Percentiles rank a stretch among this genome's conserved stretches.
Evolutionary conservation across 2,329 filamentous ascomycete genomes (phyloP).

Genomic region (Colletotrichum neosansevieriae): DNA sequence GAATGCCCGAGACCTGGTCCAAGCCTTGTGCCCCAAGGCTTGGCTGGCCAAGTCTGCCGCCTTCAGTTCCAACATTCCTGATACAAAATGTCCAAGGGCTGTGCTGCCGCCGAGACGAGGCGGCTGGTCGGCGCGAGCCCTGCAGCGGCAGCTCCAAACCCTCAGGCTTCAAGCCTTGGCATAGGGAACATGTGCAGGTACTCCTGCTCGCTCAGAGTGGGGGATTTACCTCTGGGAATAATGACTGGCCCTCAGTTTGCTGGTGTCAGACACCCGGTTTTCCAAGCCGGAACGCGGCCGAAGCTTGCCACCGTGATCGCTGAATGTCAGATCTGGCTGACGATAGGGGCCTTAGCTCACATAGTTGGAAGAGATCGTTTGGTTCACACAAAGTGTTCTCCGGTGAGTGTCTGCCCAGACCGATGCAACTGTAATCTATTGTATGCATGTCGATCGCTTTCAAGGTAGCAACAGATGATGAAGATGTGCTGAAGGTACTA

Average conservation of each 20-base stretch:
- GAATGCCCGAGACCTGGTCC: no score
- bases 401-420: no score
- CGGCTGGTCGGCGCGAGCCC: slow-evolving; percentile 27
- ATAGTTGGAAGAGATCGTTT: no score
- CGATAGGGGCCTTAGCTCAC: no score
- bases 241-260: no score
- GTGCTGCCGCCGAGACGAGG: slow-evolving; percentile 10
- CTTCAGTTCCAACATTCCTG: neutral
- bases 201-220: neutral
- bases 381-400: no score
- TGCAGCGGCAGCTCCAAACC: neutral
- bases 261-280: no score
- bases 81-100: neutral
- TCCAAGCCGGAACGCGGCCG: slow-evolving; percentile 2
- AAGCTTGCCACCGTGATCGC: neutral
- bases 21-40: neutral
- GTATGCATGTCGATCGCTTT: no score
- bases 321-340: neutral
- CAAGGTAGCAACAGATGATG: no score
- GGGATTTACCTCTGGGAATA: no score
- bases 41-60: neutral
- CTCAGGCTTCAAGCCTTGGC: neutral
- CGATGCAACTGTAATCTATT: no score
- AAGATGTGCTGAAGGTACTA: no score
- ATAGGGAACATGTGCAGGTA: neutral